A percentile compares a stretch with the other conserved stretches of the same genome.
Conservation (phyloP, 2,329 filamentous ascomycete species). For the Colletotrichum godetiae region DNA sequence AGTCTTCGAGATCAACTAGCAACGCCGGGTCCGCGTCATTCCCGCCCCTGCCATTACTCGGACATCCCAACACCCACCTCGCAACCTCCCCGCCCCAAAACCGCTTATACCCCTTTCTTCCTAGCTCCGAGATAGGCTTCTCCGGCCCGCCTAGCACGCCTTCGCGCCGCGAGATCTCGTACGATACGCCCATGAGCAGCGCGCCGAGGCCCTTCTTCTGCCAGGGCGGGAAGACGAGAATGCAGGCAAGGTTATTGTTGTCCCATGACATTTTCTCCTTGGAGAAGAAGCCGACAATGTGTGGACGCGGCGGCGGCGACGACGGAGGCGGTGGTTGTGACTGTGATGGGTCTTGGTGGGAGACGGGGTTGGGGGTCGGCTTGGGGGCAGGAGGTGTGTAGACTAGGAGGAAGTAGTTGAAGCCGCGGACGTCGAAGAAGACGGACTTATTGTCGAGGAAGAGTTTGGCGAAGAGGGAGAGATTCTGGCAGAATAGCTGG, state of each 20-base stretch:
- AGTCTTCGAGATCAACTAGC: conserved; percentile 75
- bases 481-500: conserved; percentile 89
- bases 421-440: conserved; percentile 95
- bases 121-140: conserved; percentile 89
- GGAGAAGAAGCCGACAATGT: conserved; percentile 95
- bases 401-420: conserved; percentile 93
- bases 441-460: conserved; percentile 99
- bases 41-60: conserved; percentile 4
- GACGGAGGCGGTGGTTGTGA: no score
- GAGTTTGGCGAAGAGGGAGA: conserved; percentile 95
- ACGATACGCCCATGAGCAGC: conserved; percentile 91
- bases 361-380: not conserved
- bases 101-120: conserved; percentile 82
- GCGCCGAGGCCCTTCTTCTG: conserved; percentile 90
- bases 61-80: conserved; percentile 66
- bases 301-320: conserved; percentile 46
- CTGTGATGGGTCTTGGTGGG: not conserved
- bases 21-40: conserved; percentile 36
- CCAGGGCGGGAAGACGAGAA: conserved; percentile 95
- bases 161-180: conserved; percentile 89
- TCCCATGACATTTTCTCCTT: conserved; percentile 99
- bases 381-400: conserved; percentile 67
- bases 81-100: conserved; percentile 91
- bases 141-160: conserved; percentile 90
- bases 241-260: conserved; percentile 97